These are phyloP conservation scores for Rhodomyrtus tomentosa DNA, from an alignment of 345 rosid species.

Conservation along the genomic window DNA sequence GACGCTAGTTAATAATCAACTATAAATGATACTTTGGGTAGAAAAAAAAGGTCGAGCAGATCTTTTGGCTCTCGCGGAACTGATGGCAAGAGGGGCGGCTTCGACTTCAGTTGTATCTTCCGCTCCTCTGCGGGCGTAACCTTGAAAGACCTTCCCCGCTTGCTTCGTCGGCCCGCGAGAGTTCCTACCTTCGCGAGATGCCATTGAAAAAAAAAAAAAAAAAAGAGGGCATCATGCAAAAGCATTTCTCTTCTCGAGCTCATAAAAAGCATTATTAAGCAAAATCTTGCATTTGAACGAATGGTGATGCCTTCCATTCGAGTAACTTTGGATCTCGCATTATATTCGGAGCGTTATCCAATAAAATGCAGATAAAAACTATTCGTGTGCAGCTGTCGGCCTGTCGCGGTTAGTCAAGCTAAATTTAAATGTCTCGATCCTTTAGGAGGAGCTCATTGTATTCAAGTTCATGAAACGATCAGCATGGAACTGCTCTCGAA, in stretches of 20 bases:
- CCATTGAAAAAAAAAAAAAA: not conserved
- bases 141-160: not conserved
- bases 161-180: not conserved
- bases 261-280: not conserved
- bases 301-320: too few species aligned
- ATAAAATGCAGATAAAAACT: not conserved
- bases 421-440: not conserved
- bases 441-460: not conserved
- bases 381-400: not conserved
- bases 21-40: not conserved
- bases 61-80: not conserved
- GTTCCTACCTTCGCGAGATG: rapidly evolving
- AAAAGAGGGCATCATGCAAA: not conserved
- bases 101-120: not conserved
- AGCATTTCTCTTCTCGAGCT: not conserved
- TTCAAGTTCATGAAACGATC: not conserved
- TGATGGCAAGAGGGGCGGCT: not conserved
- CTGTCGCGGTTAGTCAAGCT: too few species aligned
- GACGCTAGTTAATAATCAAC: not conserved
- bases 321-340: not conserved
- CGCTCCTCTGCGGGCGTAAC: too few species aligned
- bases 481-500: rapidly evolving
- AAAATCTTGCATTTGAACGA: rapidly evolving
- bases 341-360: not conserved
- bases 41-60: not conserved